Percentiles rank a stretch among this genome's conserved stretches.
Evolutionary conservation across 352 stramenopile genomes (phyloP).

Genomic region (Thalassiosira livingstoniorum): DNA sequence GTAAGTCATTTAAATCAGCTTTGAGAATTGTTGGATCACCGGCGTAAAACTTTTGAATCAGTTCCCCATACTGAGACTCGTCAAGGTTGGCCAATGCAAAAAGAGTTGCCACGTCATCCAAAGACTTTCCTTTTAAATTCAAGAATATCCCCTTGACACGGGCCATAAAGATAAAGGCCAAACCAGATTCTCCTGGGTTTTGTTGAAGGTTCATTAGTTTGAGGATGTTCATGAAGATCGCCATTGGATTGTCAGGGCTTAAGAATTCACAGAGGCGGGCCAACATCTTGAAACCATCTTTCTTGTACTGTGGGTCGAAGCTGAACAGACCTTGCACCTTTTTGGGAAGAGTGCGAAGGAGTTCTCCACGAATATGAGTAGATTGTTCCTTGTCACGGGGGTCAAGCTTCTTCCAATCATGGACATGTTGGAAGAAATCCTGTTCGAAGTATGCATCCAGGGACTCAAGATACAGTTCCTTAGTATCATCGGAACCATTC

Average conservation of each 20-base stretch:
- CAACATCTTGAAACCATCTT: background rate
- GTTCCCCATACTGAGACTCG: background rate
- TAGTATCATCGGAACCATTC: no score
- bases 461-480: no score
- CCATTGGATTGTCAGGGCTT: background rate
- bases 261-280: background rate
- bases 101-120: background rate
- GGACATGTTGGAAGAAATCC: background rate
- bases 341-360: background rate
- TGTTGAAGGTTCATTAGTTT: background rate
- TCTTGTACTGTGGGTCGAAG: background rate
- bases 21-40: background rate
- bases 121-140: background rate
- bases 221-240: no score
- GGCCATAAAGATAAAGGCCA: background rate
- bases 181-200: background rate
- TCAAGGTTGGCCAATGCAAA: background rate
- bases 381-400: background rate
- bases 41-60: background rate
- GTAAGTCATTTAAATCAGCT: background rate
- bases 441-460: no score
- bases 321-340: background rate
- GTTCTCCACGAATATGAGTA: background rate
- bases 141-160: background rate
- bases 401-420: background rate